Base-by-base conservation (phyloP, 106 monocot species). In the Dioscorea zingiberensis region DNA sequence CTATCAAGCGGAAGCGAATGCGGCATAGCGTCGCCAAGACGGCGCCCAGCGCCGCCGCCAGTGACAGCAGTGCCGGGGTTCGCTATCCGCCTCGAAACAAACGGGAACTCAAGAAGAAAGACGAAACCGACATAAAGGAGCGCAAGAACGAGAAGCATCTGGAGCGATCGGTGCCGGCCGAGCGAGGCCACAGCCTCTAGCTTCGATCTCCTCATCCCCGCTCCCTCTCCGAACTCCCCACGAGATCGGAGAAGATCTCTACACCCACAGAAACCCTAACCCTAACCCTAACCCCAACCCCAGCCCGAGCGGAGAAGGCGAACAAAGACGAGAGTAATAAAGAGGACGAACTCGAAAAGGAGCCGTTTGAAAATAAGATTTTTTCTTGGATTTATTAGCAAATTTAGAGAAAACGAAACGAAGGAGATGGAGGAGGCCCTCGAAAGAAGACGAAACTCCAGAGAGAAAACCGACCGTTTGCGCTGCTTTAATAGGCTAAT, bases 61-160 rank as follows among this genome's bases (percentile, higher is more conserved):
- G 61, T 51, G 30, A 2, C 15, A 51, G n/a, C 63, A 47, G 59
- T 11, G 27, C 27, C 27, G 13, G 27, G 27, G 12, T 9, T 0
- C 11, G 59, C 0, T 18, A 55, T 21, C 21, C 25, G 19, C 2
- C 21, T n/a, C 46, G 60, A 54, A 21, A 72, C 44, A 18, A 55
- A 60, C 4, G 75, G 80, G 59, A 80, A 60, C 48, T 71, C 69
- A 44, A 56, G 61, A 60, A 44, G 21, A 48, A 75, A 23, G 23
- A 80, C 60, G 51, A 62, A 10, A 29, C 55, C 15, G 26, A 77
- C 5, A 24, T 80, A 80, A 26, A 80, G 60, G 3, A 71, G 19
- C 22, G 66, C 59, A 47, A 65, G 17, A 4, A 25, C 32, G 22
- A 60, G 10, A 0, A 75, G 60, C 17, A 32, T 13, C 32, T 21